Percentiles rank a stretch among this genome's conserved stretches.
Conservation (phyloP, 176 grass and related monocot genomes). For the Musa troglodytarum region DNA sequence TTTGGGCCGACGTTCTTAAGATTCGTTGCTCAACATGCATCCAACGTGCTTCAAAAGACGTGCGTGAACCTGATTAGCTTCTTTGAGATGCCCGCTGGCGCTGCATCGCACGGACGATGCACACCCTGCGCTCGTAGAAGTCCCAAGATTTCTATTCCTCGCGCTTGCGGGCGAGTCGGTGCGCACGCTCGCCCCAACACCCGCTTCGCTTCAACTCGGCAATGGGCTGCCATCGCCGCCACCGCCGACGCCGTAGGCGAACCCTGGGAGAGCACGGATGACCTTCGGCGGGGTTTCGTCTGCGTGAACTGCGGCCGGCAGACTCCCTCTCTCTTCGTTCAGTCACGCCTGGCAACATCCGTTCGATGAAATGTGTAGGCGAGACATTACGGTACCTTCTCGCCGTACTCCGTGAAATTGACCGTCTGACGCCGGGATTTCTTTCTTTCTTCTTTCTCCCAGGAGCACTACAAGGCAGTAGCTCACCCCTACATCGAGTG, state of each 20-base stretch:
- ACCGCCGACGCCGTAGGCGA: background rate
- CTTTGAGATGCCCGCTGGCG: too few relatives aligned
- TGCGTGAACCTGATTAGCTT: too few relatives aligned
- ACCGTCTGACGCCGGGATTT: background rate
- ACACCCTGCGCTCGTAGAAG: too few relatives aligned
- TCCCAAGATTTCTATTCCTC: too few relatives aligned
- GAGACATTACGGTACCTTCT: background rate
- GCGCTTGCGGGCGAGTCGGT: background rate
- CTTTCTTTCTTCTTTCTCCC: background rate
- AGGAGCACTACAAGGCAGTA: conserved; percentile 70
- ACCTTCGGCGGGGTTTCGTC: conserved; percentile 24
- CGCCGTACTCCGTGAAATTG: background rate
- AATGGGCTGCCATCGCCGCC: background rate
- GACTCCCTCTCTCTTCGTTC: conserved; percentile 61
- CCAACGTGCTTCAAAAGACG: too few relatives aligned
- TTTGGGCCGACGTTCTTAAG: too few relatives aligned
- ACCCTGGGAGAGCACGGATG: background rate
- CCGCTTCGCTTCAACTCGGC: background rate
- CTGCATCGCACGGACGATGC: too few relatives aligned
- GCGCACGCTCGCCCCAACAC: background rate
- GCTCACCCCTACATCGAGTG: conserved; percentile 95
- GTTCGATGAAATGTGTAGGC: conserved; percentile 92
- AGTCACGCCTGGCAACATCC: conserved; percentile 87
- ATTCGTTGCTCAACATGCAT: too few relatives aligned
- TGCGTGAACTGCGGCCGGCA: conserved; percentile 61